These are phyloP conservation scores for Epichloe hybrida DNA, from an alignment of 2,329 filamentous ascomycete genomes.

Conservation along the genomic window DNA sequence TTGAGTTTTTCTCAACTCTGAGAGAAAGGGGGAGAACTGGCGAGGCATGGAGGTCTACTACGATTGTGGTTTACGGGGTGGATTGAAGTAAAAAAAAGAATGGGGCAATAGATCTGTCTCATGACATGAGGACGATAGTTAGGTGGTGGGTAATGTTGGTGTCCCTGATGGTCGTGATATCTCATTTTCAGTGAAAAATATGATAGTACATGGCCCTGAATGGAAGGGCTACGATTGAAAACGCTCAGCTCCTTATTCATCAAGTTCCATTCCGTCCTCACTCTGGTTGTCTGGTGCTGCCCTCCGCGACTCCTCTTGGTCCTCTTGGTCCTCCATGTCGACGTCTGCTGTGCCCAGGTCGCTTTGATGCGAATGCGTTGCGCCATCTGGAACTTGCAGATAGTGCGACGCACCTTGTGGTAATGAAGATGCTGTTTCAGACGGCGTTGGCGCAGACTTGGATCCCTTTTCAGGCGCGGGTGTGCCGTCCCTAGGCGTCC, in stretches of 20 bases:
- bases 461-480: conserved; percentile 14
- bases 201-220: neutral
- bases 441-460: conserved; percentile 1
- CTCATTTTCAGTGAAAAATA: neutral
- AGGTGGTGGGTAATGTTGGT: neutral
- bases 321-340: conserved; percentile 39
- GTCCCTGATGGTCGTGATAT: neutral
- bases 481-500: conserved; percentile 20
- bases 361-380: conserved; percentile 13
- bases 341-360: conserved; percentile 35
- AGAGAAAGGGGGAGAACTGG: neutral
- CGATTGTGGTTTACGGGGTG: neutral
- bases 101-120: neutral
- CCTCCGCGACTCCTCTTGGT: conserved; percentile 16
- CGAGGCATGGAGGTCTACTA: neutral
- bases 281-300: conserved; percentile 26
- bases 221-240: neutral
- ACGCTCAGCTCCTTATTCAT: conserved; percentile 24
- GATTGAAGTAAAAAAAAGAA: neutral
- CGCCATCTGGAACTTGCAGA: conserved; percentile 5
- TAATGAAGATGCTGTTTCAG: neutral
- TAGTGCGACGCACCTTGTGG: conserved; percentile 3
- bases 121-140: too few species aligned
- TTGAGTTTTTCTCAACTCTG: neutral
- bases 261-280: conserved; percentile 42